These are phyloP conservation scores for Phialocephala subalpina DNA, from an alignment of 2,329 filamentous ascomycete genomes.

Conservation along the genomic window DNA sequence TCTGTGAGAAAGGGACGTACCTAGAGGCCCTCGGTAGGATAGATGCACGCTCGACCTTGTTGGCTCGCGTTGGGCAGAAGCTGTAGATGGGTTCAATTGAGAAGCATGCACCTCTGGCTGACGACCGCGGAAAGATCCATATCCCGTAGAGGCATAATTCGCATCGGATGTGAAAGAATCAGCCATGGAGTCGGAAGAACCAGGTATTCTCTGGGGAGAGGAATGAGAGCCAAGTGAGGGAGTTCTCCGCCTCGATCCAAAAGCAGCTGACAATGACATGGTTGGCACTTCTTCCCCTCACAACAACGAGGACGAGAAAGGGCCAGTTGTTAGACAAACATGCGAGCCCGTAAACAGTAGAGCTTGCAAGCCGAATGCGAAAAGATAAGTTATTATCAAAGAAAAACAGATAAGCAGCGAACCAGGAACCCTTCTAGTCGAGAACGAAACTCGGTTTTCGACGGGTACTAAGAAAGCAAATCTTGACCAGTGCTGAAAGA, in stretches of 20 bases:
- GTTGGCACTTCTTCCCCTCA: not conserved
- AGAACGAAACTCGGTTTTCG: not conserved
- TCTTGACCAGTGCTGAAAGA: not conserved
- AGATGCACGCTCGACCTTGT: slow-evolving; percentile 77
- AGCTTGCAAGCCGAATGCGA: not conserved
- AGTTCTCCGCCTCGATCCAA: slow-evolving; percentile 32
- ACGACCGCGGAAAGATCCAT: slow-evolving; percentile 37
- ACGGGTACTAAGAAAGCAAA: not conserved
- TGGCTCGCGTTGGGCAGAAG: slow-evolving; percentile 63
- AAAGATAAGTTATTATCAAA: not conserved
- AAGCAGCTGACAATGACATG: slow-evolving; percentile 38
- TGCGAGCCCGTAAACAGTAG: not conserved
- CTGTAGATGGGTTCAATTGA: slow-evolving; percentile 26
- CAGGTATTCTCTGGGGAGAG: slow-evolving; percentile 40
- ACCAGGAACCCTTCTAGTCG: not conserved
- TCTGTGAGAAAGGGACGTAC: slow-evolving; percentile 49
- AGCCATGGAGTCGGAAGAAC: slow-evolving; percentile 32
- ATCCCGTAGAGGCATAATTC: slow-evolving; percentile 32
- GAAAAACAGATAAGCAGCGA: not conserved
- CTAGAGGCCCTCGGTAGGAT: slow-evolving; percentile 65
- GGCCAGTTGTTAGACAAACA: not conserved
- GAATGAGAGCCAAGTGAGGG: slow-evolving; percentile 38
- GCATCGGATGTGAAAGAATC: slow-evolving; percentile 29
- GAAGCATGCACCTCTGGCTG: slow-evolving; percentile 27
- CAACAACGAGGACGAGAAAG: slow-evolving; percentile 1